These are phyloP conservation scores for Podila epicladia DNA, from an alignment of 192 early-diverging fungal species.

Conservation along the genomic window DNA sequence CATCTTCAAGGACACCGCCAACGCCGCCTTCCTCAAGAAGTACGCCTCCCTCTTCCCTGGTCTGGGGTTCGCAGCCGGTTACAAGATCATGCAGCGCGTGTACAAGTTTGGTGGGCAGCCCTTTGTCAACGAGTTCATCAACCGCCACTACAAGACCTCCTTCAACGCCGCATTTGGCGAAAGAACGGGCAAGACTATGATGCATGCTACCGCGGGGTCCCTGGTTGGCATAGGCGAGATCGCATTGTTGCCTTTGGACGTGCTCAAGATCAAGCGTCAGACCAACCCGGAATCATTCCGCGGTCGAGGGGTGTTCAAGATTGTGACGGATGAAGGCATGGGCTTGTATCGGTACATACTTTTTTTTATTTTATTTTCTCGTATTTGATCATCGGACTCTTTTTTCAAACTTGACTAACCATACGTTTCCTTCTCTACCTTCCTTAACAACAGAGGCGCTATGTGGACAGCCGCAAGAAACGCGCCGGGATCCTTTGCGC, in stretches of 20 bases:
- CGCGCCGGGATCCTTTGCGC: conserved; percentile 97
- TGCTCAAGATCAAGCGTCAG: conserved; percentile 97
- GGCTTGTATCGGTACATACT: conserved; percentile 79
- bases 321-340: conserved; percentile 88
- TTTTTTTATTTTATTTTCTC: not conserved
- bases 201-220: conserved; percentile 97
- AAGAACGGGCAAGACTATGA: conserved; percentile 90
- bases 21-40: conserved; percentile 74
- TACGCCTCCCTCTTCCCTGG: conserved; percentile 96
- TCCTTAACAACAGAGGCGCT: conserved; percentile 69
- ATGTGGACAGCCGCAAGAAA: conserved; percentile 97
- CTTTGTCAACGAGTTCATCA: conserved; percentile 91
- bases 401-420: not conserved
- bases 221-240: conserved; percentile 97
- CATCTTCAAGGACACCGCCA: conserved; percentile 90
- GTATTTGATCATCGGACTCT: not conserved
- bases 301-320: conserved; percentile 78
- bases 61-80: conserved; percentile 95
- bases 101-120: conserved; percentile 99
- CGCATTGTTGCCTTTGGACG: conserved; percentile 93
- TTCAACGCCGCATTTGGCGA: conserved; percentile 92
- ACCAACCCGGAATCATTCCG: conserved; percentile 87
- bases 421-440: not conserved
- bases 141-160: conserved; percentile 74
- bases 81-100: conserved; percentile 95